Evolutionary conservation across 2,329 filamentous ascomycete species (phyloP), one percentile per base, ranked within the genome.

Genomic region (Elsinoe batatas): DNA sequence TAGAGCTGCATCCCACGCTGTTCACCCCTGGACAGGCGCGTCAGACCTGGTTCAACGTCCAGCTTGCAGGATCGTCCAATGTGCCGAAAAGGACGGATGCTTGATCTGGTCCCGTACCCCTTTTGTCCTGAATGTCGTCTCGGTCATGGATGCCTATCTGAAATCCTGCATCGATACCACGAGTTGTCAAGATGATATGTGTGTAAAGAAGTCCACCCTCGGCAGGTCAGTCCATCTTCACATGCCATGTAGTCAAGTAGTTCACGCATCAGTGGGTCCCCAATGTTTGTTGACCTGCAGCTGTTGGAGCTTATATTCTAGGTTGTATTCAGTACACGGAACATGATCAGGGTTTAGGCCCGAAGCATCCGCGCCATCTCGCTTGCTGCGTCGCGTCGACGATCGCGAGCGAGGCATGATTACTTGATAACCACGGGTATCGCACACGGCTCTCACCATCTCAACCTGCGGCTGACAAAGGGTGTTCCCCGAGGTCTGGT

Each of bases 161-260:
- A 8, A 26, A 43, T 43, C 40, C 40, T 43, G 22, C 17, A 43
- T 20, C 17, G 3, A 20, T 10, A 11, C 17, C 40, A 43, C 17
- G 17, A 22, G 12, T 20, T 43, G 4, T 43, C 13, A 5, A 17
- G 3, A 13, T 10, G 18, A 20, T 5, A 5, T 43, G 40, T 8
- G 22, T 11, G 7, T 3, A 43, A 15, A 22, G 22, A 22, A 22
- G 22, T n/a, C 18, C 4, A 2, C 12, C 40, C 18, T 22, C 17
- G 26, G 44, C n/a, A 35, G 30, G 26, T 33, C 26, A 30, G 26
- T 15, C 44, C 26, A 26, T 35, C 13, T 49, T 49, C 32, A 35
- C 44, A 33, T 49, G 26, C 44, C 44, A 49, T 49, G 26, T 49
- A 33, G 30, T 49, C 7, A 20, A 33, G 44, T 49, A 49, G 44